These are phyloP conservation scores for Madurella mycetomatis DNA, from an alignment of 2,329 filamentous ascomycete species.

Conservation along the genomic window DNA sequence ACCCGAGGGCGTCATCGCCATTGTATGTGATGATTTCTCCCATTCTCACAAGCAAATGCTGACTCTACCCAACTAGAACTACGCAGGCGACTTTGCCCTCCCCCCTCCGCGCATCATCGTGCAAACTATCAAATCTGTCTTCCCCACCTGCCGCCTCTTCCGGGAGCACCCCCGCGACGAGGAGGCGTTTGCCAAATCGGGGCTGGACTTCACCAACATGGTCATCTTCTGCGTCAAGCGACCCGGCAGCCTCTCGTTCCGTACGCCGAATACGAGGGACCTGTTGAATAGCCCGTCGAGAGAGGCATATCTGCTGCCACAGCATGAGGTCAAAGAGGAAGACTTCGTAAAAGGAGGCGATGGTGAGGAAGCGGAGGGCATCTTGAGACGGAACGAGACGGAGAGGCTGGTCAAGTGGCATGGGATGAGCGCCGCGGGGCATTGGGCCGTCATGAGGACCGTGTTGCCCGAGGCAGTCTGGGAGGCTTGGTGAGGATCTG, in stretches of 20 bases:
- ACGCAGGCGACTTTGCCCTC: constrained; percentile 80
- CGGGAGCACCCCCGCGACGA: constrained; percentile 63
- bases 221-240: constrained; percentile 85
- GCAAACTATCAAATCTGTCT: constrained; percentile 75
- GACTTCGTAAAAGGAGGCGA: constrained; percentile 40
- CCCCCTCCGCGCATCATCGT: constrained; percentile 74
- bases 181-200: constrained; percentile 43
- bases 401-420: constrained; percentile 67
- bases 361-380: constrained; percentile 37
- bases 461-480: constrained; percentile 76
- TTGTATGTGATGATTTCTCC: constrained; percentile 52
- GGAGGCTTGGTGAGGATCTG: constrained; percentile 71
- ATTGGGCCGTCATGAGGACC: constrained; percentile 88
- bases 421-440: constrained; percentile 69
- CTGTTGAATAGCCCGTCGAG: constrained; percentile 68
- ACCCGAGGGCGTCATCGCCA: constrained; percentile 77
- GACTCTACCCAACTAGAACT: constrained; percentile 60
- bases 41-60: constrained; percentile 7
- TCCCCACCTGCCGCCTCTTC: constrained; percentile 88
- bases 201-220: constrained; percentile 85
- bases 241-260: constrained; percentile 54
- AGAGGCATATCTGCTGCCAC: constrained; percentile 65
- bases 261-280: constrained; percentile 60
- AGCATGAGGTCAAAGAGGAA: constrained; percentile 59
- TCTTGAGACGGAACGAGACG: constrained; percentile 62